Evolutionary conservation across 2,329 filamentous ascomycete genomes (phyloP), one percentile per base, ranked within the genome.

Genomic region (Ampelomyces quisqualis): DNA sequence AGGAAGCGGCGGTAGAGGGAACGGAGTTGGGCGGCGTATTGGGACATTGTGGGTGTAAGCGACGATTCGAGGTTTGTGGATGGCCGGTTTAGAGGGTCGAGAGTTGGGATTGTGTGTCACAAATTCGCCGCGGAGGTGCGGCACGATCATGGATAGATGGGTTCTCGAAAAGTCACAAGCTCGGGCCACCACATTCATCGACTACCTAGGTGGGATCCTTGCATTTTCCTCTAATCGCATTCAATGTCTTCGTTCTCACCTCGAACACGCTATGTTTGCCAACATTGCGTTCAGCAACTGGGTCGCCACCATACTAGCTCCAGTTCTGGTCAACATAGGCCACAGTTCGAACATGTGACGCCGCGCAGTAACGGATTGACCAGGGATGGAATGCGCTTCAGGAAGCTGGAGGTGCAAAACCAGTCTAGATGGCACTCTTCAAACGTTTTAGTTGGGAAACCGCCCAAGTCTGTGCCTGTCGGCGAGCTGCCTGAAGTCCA

Each of bases 1-100:
- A 97, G 82, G 62, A 96, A 77, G 28, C 85, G 80, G 60, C 91
- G 88, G 78, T 97, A 97, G 64, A 95, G 78, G 23, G 88, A 82
- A 60, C 88, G 88, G 28, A 87, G 67, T 50, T 68, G 64, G 26
- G 74, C 73, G 27, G 78, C 66, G 26, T 53, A 19, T 10, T 50
- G 32, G n/a, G 70, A 58, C 70, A 73, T 73, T 55, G 9, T 31
- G 15, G 24, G 14, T 38, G 19, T 21, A 4, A 20, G 17, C 8
- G 14, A 34, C 9, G 17, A 14, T n/a, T n/a, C 23, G 6, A 2
- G 10, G 3, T 22, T 7, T 32, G 23, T 24, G 35, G 7, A 26
- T 33, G 15, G 19, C 8, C 28, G 4, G n/a, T 13, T 17, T 40
- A 28, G 20, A 11, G n/a, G 10, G 29, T 31, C n/a, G n/a, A n/a